Percentiles rank a stretch among this genome's conserved stretches.
These are phyloP conservation scores for Eremothecium gossypii DNA, from an alignment of 1,139 yeast genomes.

Conservation along the genomic window DNA sequence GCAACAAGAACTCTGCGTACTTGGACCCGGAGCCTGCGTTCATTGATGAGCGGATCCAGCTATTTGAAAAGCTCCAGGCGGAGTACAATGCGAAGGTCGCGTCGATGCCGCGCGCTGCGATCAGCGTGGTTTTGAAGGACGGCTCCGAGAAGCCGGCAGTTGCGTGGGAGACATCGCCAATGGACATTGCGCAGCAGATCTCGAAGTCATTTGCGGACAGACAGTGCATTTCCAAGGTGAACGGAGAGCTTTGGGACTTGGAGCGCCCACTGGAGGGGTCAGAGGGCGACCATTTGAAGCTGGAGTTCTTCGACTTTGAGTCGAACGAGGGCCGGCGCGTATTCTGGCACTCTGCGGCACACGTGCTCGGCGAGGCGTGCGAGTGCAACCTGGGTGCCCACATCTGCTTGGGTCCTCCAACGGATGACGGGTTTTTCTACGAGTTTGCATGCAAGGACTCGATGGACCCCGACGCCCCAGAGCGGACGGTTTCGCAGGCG, in stretches of 20 bases:
- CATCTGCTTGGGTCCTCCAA: slow-evolving; percentile 91
- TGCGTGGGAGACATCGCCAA: slow-evolving; percentile 85
- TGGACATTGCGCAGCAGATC: slow-evolving; percentile 73
- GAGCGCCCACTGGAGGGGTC: slow-evolving; percentile 82
- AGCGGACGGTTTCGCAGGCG: slow-evolving; percentile 63
- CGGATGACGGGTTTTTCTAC: slow-evolving; percentile 95
- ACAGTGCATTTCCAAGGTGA: slow-evolving; percentile 83
- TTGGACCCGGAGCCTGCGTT: slow-evolving; percentile 75
- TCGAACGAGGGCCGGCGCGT: slow-evolving; percentile 87
- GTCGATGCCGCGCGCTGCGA: slow-evolving; percentile 48
- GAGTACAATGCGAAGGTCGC: slow-evolving; percentile 69
- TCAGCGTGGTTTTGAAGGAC: slow-evolving; percentile 77
- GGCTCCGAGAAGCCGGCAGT: slow-evolving; percentile 72
- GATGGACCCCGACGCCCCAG: slow-evolving; percentile 43
- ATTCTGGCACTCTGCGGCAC: slow-evolving; percentile 99
- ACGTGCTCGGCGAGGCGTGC: slow-evolving; percentile 95
- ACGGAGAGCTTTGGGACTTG: slow-evolving; percentile 90
- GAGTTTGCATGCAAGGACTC: slow-evolving; percentile 77
- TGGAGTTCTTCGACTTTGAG: slow-evolving; percentile 76
- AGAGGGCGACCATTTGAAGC: slow-evolving; percentile 29
- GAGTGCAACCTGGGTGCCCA: slow-evolving; percentile 96
- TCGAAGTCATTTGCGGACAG: slow-evolving; percentile 84
- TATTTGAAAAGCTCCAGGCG: slow-evolving; percentile 75
- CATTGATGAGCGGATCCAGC: slow-evolving; percentile 64
- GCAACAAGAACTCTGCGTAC: slow-evolving; percentile 36